Evolutionary conservation across 2,329 filamentous ascomycete genomes (phyloP).

Genomic region (Cladosporium sphaerospermum): DNA sequence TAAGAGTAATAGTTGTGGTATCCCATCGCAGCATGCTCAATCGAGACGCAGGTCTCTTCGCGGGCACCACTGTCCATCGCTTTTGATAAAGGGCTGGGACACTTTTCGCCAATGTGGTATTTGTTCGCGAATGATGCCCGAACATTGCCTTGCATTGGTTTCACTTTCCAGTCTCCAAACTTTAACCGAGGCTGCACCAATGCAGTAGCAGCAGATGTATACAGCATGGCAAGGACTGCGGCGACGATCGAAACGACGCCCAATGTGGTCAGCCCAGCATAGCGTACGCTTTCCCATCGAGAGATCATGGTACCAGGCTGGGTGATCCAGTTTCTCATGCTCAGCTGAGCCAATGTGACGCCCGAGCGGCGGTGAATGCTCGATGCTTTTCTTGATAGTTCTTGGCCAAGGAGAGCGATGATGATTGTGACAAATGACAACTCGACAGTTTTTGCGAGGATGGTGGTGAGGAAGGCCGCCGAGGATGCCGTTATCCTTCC

Average conservation of each 20-base stretch:
- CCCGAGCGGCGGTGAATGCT: constrained; percentile 47
- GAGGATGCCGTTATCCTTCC: constrained; percentile 53
- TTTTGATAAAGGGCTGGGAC: constrained; percentile 54
- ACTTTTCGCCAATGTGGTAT: constrained; percentile 49
- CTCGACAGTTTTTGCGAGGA: constrained; percentile 72
- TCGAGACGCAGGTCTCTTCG: constrained; percentile 57
- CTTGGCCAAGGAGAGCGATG: constrained; percentile 67
- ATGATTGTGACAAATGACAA: constrained; percentile 72
- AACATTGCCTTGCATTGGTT: constrained; percentile 51
- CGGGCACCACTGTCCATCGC: constrained; percentile 36
- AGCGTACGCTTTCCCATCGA: constrained; percentile 58
- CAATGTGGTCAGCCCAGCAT: constrained; percentile 57
- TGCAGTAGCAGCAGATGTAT: constrained; percentile 70
- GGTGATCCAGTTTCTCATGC: constrained; percentile 64
- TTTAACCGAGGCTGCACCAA: constrained; percentile 68
- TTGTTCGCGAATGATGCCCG: constrained; percentile 59
- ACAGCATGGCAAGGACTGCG: constrained; percentile 62
- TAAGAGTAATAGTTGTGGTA: constrained; percentile 64
- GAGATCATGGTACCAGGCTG: constrained; percentile 61
- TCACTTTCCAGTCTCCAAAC: constrained; percentile 47
- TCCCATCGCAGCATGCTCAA: constrained; percentile 62
- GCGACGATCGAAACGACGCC: constrained; percentile 60
- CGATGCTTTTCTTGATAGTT: constrained; percentile 63
- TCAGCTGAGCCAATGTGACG: constrained; percentile 69
- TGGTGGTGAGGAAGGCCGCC: constrained; percentile 60